These are phyloP conservation scores for Talaromyces proteolyticus DNA, from an alignment of 495 filamentous ascomycete species.

Conservation along the genomic window DNA sequence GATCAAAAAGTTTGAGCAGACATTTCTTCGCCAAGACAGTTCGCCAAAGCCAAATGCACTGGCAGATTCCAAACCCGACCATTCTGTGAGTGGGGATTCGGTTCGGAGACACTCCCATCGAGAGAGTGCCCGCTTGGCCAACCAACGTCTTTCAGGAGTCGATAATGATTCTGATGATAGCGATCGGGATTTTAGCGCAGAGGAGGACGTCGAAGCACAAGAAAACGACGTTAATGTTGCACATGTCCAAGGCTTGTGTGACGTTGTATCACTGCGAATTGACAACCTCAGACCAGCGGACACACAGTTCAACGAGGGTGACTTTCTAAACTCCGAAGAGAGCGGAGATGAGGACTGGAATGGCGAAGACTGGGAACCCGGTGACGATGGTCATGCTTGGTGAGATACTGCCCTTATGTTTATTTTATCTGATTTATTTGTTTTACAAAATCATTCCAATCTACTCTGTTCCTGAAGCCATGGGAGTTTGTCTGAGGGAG, in stretches of 20 bases:
- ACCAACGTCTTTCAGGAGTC: constrained; percentile 16
- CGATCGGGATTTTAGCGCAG: background rate
- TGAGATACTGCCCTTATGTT: background rate
- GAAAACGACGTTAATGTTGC: constrained; percentile 8
- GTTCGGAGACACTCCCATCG: constrained; percentile 24
- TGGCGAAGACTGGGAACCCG: constrained; percentile 36
- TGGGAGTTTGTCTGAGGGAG: too few relatives aligned
- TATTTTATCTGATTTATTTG: background rate
- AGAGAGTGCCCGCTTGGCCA: constrained; percentile 34
- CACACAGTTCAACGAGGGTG: constrained; percentile 63
- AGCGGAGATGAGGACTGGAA: constrained; percentile 80
- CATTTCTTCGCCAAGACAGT: constrained; percentile 54
- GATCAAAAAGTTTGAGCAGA: constrained; percentile 53
- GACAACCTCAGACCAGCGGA: constrained; percentile 79
- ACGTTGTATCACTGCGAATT: constrained; percentile 70
- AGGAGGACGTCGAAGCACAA: background rate
- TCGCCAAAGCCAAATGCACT: constrained; percentile 24
- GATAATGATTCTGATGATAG: constrained; percentile 11
- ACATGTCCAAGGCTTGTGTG: constrained; percentile 70
- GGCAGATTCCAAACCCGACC: background rate
- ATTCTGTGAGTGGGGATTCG: background rate
- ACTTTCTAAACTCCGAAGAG: constrained; percentile 69
- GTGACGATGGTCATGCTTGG: constrained; percentile 4
- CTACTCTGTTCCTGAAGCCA: too few relatives aligned
- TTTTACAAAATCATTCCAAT: too few relatives aligned